A percentile compares a stretch with the other conserved stretches of the same genome.
phyloP scores from a whole-genome alignment of 257 asterid species.

The Scutellaria barbata region DNA sequence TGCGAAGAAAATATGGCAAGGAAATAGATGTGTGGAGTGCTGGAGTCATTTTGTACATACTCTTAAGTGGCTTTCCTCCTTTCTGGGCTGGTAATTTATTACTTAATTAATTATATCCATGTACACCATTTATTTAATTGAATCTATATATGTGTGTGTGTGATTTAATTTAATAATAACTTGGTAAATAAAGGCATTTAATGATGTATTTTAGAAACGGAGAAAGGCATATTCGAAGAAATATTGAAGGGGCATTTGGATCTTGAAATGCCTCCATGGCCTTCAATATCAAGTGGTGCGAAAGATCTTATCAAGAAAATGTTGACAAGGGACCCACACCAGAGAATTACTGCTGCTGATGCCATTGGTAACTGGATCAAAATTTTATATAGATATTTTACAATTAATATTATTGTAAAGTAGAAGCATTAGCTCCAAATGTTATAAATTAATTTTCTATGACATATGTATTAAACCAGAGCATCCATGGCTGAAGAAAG shows the following conservation, averaged over 20 bases:
- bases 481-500: slow-evolving; percentile 93
- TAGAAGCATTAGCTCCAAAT: not conserved
- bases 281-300: slow-evolving; percentile 60
- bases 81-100: slow-evolving; percentile 75
- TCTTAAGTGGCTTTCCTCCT: slow-evolving; percentile 73
- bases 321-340: slow-evolving; percentile 54
- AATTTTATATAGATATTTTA: too few species aligned
- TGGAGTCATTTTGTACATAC: slow-evolving; percentile 69
- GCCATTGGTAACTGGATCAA: slow-evolving; percentile 52
- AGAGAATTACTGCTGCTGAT: slow-evolving; percentile 63
- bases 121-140: too few species aligned
- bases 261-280: slow-evolving; percentile 62
- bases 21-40: slow-evolving; percentile 83
- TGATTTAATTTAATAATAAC: too few species aligned
- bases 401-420: too few species aligned
- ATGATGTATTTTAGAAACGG: slow-evolving; percentile 47
- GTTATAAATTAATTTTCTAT: slow-evolving; percentile 4
- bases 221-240: slow-evolving; percentile 62
- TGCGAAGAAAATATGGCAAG: slow-evolving; percentile 57
- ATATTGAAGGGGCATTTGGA: slow-evolving; percentile 52
- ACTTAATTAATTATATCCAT: too few species aligned
- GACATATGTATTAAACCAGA: slow-evolving; percentile 45
- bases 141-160: too few species aligned
- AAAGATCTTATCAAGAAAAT: slow-evolving; percentile 68
- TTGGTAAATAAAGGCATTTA: not conserved